A percentile compares a stretch with the other conserved stretches of the same genome.
These are phyloP conservation scores for Larix sibirica DNA, from an alignment of 83 land plant species.

Conservation along the genomic window DNA sequence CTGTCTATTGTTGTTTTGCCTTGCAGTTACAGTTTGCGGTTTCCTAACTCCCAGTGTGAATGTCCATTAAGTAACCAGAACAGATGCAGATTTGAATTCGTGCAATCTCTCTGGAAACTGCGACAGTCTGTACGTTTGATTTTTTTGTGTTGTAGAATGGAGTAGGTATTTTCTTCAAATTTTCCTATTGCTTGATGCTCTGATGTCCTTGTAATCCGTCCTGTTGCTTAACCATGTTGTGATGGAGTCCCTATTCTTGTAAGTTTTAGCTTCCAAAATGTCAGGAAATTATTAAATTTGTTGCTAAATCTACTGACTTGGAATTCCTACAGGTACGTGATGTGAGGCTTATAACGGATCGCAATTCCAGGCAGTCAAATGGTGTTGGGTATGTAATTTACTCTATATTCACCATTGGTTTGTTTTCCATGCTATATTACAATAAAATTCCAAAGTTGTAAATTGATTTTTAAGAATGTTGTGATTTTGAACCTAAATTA, in stretches of 20 bases:
- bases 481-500: background rate
- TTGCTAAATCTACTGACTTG: slow-evolving; percentile 5
- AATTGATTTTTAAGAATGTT: background rate
- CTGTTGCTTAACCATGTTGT: slow-evolving; percentile 5
- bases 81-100: too few relatives aligned
- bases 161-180: too few relatives aligned
- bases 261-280: too few relatives aligned
- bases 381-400: slow-evolving; percentile 90
- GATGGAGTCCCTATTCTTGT: background rate
- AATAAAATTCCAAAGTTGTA: background rate
- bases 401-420: background rate
- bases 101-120: too few relatives aligned
- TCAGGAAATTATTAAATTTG: background rate
- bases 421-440: background rate
- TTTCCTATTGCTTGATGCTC: too few relatives aligned
- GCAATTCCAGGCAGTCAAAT: slow-evolving; percentile 96
- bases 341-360: slow-evolving; percentile 97
- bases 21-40: too few relatives aligned
- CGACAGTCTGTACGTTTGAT: too few relatives aligned
- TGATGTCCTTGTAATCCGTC: background rate
- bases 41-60: too few relatives aligned
- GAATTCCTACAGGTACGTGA: slow-evolving; percentile 79
- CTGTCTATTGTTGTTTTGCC: too few relatives aligned
- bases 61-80: too few relatives aligned
- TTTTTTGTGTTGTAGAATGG: too few relatives aligned